A percentile compares a stretch with the other conserved stretches of the same genome.
phyloP scores from a whole-genome alignment of 1,284 basidiomycete species.

The Porphyrellus sp. region DNA sequence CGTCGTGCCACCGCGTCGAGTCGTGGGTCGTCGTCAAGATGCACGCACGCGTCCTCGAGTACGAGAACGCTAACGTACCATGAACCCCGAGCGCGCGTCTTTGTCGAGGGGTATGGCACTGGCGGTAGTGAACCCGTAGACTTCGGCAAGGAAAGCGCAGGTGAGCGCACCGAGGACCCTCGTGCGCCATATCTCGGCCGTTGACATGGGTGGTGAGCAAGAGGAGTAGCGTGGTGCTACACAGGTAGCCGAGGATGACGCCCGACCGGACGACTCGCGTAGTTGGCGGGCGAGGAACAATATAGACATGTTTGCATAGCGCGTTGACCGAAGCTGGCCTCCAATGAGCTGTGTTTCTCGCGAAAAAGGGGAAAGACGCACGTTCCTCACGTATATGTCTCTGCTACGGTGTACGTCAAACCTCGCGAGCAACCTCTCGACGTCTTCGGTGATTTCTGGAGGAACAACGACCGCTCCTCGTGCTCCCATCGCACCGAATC shows the following conservation, averaged over 20 bases:
- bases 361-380: neutral
- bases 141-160: conserved; percentile 48
- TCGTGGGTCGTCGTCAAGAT: neutral
- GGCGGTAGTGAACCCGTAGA: conserved; percentile 49
- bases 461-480: conserved; percentile 16
- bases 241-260: conserved; percentile 56
- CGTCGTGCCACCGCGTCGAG: conserved; percentile 62
- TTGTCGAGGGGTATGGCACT: conserved; percentile 46
- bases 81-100: conserved; percentile 40
- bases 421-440: conserved; percentile 54
- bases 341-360: neutral
- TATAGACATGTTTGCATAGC: conserved; percentile 59
- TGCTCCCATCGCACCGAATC: conserved; percentile 4
- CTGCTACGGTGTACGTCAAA: conserved; percentile 59
- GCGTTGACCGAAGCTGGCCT: conserved; percentile 61
- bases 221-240: conserved; percentile 53
- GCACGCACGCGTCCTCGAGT: neutral
- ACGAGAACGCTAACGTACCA: conserved; percentile 46
- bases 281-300: conserved; percentile 55
- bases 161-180: conserved; percentile 48
- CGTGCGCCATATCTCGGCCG: conserved; percentile 46
- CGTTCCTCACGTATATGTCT: conserved; percentile 57
- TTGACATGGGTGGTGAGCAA: conserved; percentile 42
- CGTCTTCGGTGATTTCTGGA: conserved; percentile 40
- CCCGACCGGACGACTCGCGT: conserved; percentile 53